These are phyloP conservation scores for Leishmania braziliensis DNA, from an alignment of 208 protist genomes.

Conservation along the genomic window DNA sequence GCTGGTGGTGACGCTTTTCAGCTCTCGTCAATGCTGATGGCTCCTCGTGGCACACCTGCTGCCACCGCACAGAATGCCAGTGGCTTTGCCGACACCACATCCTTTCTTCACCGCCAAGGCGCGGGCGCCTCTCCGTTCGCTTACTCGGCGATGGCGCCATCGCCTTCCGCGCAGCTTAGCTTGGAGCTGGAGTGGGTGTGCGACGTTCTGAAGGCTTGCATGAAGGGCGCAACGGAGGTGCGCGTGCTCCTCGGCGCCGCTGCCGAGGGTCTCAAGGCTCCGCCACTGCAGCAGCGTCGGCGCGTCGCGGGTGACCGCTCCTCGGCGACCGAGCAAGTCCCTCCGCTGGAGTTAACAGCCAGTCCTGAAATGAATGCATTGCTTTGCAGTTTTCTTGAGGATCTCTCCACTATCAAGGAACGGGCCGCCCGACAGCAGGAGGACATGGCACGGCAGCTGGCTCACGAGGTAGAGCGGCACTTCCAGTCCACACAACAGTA, in stretches of 20 bases:
- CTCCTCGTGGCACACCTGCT: background rate
- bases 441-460: constrained; percentile 51
- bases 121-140: background rate
- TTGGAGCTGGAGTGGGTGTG: constrained; percentile 58
- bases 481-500: constrained; percentile 61
- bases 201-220: constrained; percentile 68
- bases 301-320: background rate
- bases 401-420: constrained; percentile 35
- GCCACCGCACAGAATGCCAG: constrained; percentile 1
- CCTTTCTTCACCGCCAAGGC: background rate
- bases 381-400: constrained; percentile 43
- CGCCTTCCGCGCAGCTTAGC: constrained; percentile 10
- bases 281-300: background rate
- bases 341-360: constrained; percentile 10
- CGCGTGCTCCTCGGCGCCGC: constrained; percentile 20
- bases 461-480: constrained; percentile 58
- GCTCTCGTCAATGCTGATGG: background rate
- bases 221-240: constrained; percentile 40
- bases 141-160: background rate
- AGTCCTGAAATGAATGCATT: constrained; percentile 43
- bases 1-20: background rate
- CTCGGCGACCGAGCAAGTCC: background rate
- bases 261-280: constrained; percentile 13
- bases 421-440: constrained; percentile 42
- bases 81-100: constrained; percentile 4